Percentiles rank a stretch among this genome's conserved stretches.
Conservation (phyloP, 129 eudicot genomes). For the Ambrosia trifida region DNA sequence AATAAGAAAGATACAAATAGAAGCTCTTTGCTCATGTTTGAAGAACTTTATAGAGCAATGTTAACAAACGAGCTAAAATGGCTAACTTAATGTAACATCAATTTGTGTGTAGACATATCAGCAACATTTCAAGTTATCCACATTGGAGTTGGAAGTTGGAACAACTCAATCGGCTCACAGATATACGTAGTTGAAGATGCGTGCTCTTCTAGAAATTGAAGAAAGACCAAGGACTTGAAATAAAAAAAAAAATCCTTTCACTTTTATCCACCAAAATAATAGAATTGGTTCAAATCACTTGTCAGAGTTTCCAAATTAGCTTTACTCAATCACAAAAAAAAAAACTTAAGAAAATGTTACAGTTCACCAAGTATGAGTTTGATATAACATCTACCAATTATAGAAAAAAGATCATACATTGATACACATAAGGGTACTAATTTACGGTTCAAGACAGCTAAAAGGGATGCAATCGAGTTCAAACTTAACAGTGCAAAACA, state of each 20-base stretch:
- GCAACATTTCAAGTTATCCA: slow-evolving; percentile 6
- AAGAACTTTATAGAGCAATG: slow-evolving; percentile 9
- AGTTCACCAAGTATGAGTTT: slow-evolving; percentile 9
- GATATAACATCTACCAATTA: neutral
- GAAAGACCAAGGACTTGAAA: slow-evolving; percentile 13
- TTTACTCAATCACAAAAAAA: slow-evolving; percentile 4
- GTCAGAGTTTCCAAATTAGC: slow-evolving; percentile 5
- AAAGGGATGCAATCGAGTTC: neutral
- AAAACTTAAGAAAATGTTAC: neutral
- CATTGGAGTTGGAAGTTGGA: neutral
- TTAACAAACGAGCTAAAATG: slow-evolving; percentile 5
- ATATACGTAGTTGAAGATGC: slow-evolving; percentile 3
- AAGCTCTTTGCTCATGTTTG: slow-evolving; percentile 11
- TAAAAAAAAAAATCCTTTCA: neutral
- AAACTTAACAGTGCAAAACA: slow-evolving; percentile 3
- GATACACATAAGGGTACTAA: neutral
- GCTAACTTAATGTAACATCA: slow-evolving; percentile 6
- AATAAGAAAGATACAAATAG: neutral
- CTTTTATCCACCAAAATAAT: neutral
- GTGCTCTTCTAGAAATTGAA: slow-evolving; percentile 12
- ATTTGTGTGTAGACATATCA: slow-evolving; percentile 11
- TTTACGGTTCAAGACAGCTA: slow-evolving; percentile 5
- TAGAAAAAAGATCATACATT: slow-evolving; percentile 6
- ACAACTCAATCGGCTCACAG: slow-evolving; percentile 6
- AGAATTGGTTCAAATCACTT: slow-evolving; percentile 13